A percentile compares a stretch with the other conserved stretches of the same genome.
These are phyloP conservation scores for Berberis thunbergii DNA, from an alignment of 164 flowering plant species.

Conservation along the genomic window DNA sequence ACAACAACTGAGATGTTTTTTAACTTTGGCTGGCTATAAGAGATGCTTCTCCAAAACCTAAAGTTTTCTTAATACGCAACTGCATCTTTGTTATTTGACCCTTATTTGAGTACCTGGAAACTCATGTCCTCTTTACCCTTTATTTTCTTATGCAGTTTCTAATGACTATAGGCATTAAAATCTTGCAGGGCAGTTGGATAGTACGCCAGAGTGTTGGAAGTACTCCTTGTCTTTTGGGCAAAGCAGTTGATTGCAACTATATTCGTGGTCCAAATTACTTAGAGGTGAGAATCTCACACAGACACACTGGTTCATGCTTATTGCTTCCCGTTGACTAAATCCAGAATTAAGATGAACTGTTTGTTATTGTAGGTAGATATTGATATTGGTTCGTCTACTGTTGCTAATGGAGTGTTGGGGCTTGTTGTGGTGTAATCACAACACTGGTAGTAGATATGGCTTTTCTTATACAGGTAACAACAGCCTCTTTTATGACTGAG, in stretches of 20 bases:
- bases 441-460: constrained; percentile 98
- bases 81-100: too few species aligned
- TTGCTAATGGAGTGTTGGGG: constrained; percentile 97
- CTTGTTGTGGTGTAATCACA: constrained; percentile 94
- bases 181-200: constrained; percentile 94
- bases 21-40: too few species aligned
- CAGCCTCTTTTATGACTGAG: too few species aligned
- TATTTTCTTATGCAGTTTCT: background rate
- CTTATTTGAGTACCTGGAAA: too few species aligned
- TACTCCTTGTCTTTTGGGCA: constrained; percentile 93
- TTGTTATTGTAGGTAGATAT: constrained; percentile 73
- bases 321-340: too few species aligned
- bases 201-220: constrained; percentile 99
- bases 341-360: too few species aligned
- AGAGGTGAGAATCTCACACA: constrained; percentile 43
- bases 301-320: background rate
- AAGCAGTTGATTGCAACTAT: constrained; percentile 97
- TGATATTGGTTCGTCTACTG: constrained; percentile 98
- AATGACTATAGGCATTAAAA: constrained; percentile 7
- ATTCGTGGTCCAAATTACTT: constrained; percentile 83
- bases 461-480: constrained; percentile 84
- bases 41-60: too few species aligned
- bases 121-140: background rate
- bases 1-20: too few species aligned
- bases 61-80: too few species aligned